Percentiles rank a stretch among this genome's conserved stretches.
phyloP scores from a whole-genome alignment of 1,284 basidiomycete species.

The Takashimella tepidaria region DNA sequence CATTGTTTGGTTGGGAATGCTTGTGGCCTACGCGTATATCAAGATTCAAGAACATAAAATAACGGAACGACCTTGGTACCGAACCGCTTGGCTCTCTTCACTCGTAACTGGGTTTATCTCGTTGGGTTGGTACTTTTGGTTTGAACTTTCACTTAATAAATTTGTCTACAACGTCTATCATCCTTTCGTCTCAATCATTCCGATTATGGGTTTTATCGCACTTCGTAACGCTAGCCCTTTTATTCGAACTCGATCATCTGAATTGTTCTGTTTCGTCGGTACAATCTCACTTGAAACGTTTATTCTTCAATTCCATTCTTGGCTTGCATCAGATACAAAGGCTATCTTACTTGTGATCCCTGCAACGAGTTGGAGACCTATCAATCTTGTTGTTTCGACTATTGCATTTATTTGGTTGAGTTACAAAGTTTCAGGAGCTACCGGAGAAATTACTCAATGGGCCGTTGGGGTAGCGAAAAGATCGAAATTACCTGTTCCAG shows the following conservation, averaged over 20 bases:
- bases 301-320: slow-evolving; percentile 83
- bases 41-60: slow-evolving; percentile 68
- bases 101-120: slow-evolving; percentile 54
- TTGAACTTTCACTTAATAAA: slow-evolving; percentile 71
- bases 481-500: slow-evolving; percentile 29
- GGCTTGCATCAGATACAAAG: slow-evolving; percentile 81
- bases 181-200: slow-evolving; percentile 73
- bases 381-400: slow-evolving; percentile 71
- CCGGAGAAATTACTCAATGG: slow-evolving; percentile 64
- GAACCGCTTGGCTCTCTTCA: slow-evolving; percentile 52
- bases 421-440: slow-evolving; percentile 68
- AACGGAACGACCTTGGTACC: slow-evolving; percentile 66
- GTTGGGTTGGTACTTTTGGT: slow-evolving; percentile 71
- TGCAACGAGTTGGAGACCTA: slow-evolving; percentile 61
- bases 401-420: slow-evolving; percentile 72
- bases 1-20: slow-evolving; percentile 81
- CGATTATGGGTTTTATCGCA: slow-evolving; percentile 66
- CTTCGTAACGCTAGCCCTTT: slow-evolving; percentile 69
- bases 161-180: slow-evolving; percentile 81
- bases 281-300: slow-evolving; percentile 78
- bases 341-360: slow-evolving; percentile 74
- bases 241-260: slow-evolving; percentile 64
- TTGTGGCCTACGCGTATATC: slow-evolving; percentile 65
- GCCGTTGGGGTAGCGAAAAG: slow-evolving; percentile 55
- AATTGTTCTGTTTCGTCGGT: slow-evolving; percentile 72